Conservation (phyloP, 129 eudicot species). For the Flaveria robusta region DNA sequence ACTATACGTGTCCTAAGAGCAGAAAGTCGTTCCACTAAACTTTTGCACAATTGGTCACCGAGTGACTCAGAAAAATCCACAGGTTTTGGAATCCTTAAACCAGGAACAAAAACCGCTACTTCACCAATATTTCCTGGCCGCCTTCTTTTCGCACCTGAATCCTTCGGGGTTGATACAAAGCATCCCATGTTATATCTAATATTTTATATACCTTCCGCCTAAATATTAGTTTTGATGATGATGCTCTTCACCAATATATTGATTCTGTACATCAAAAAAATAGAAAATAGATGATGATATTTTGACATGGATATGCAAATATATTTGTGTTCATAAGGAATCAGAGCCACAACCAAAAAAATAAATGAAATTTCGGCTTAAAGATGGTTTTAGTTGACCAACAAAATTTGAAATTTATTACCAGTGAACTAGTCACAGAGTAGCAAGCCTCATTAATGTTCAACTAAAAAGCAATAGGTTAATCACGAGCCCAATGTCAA, state of each 20-base stretch:
- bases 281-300: slow-evolving; percentile 1
- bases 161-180: slow-evolving; percentile 70
- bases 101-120: slow-evolving; percentile 86
- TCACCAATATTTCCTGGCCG: slow-evolving; percentile 91
- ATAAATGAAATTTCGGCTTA: slow-evolving; percentile 4
- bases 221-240: slow-evolving; percentile 11
- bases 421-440: slow-evolving; percentile 35
- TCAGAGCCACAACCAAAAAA: background rate
- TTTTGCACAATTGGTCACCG: slow-evolving; percentile 63
- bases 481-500: slow-evolving; percentile 50
- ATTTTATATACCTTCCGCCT: slow-evolving; percentile 32
- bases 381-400: slow-evolving; percentile 23
- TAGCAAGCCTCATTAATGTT: slow-evolving; percentile 50
- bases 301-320: slow-evolving; percentile 10
- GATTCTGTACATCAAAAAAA: slow-evolving; percentile 25
- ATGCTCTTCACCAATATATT: slow-evolving; percentile 31
- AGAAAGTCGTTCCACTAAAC: slow-evolving; percentile 71
- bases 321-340: background rate
- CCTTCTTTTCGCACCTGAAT: slow-evolving; percentile 76
- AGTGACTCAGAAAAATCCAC: slow-evolving; percentile 74
- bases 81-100: slow-evolving; percentile 92
- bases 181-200: slow-evolving; percentile 70
- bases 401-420: slow-evolving; percentile 27
- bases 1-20: slow-evolving; percentile 96
- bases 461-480: slow-evolving; percentile 56